Percentiles rank a stretch among this genome's conserved stretches.
Conservation (phyloP, 2,329 filamentous ascomycete genomes). For the Drechmeria coniospora region DNA sequence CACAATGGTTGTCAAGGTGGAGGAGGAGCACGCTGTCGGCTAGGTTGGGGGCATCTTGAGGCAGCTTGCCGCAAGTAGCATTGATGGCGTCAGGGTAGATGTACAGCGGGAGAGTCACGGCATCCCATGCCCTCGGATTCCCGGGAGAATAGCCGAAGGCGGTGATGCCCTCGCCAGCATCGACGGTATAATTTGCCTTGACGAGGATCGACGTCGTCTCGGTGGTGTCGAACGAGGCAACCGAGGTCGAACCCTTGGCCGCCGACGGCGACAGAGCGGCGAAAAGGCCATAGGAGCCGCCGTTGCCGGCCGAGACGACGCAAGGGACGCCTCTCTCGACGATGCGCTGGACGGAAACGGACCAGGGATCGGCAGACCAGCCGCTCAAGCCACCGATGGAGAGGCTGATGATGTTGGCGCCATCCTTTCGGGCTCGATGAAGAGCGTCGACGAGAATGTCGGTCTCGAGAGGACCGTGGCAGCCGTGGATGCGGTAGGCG, state of each 20-base stretch:
- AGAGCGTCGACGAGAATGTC: conserved; percentile 45
- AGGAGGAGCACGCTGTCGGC: conserved; percentile 42
- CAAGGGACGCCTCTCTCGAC: conserved; percentile 37
- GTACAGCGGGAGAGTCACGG: conserved; percentile 33
- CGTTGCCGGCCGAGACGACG: conserved; percentile 36
- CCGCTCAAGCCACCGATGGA: conserved; percentile 36
- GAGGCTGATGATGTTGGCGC: conserved; percentile 39
- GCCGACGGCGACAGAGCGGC: conserved; percentile 32
- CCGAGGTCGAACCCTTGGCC: conserved; percentile 29
- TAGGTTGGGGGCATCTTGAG: conserved; percentile 39
- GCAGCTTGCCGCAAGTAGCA: conserved; percentile 36
- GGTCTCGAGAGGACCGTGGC: conserved; percentile 30
- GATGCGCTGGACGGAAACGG: conserved; percentile 33
- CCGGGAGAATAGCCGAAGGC: conserved; percentile 29
- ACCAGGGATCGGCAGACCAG: conserved; percentile 36
- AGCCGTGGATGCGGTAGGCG: conserved; percentile 42
- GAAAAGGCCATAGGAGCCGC: conserved; percentile 29
- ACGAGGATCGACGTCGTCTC: conserved; percentile 26
- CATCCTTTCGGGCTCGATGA: conserved; percentile 44
- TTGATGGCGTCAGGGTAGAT: conserved; percentile 30
- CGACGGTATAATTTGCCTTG: conserved; percentile 24
- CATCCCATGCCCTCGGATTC: conserved; percentile 24
- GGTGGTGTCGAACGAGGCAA: conserved; percentile 35
- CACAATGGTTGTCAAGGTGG: conserved; percentile 41
- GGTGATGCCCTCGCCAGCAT: conserved; percentile 14